Percentiles rank a stretch among this genome's conserved stretches.
Evolutionary conservation across 2,329 filamentous ascomycete genomes (phyloP).

Genomic region (Metarhizium robertsii): DNA sequence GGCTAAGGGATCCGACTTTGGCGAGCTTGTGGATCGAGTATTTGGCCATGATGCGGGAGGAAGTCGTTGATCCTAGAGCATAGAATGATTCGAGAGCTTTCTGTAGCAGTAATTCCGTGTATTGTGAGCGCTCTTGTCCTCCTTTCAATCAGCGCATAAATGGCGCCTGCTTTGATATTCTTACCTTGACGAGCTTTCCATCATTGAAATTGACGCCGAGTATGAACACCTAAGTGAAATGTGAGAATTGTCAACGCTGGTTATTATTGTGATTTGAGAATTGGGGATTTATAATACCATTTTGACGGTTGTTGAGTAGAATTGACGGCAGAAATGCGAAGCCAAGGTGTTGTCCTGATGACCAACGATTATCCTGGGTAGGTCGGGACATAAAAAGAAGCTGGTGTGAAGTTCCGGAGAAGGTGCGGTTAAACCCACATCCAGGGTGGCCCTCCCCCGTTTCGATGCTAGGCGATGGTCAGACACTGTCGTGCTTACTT

Average conservation of each 20-base stretch:
- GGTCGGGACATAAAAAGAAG: background rate
- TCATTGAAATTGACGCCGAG: slow-evolving; percentile 81
- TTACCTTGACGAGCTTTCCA: slow-evolving; percentile 71
- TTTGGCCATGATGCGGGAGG: slow-evolving; percentile 72
- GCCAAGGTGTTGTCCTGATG: background rate
- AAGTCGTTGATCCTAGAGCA: slow-evolving; percentile 63
- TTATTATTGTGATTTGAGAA: background rate
- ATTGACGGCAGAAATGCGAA: background rate
- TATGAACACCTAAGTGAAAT: slow-evolving; percentile 60
- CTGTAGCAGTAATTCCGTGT: slow-evolving; percentile 23
- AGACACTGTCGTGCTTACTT: background rate
- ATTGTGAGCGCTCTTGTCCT: background rate
- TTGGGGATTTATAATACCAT: slow-evolving; percentile 2
- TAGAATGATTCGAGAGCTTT: slow-evolving; percentile 79
- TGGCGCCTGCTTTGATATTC: slow-evolving; percentile 8
- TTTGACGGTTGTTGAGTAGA: background rate
- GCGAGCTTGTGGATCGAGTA: slow-evolving; percentile 80
- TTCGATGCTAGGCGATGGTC: no score
- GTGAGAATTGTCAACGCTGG: background rate
- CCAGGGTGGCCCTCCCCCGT: no score
- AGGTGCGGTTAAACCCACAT: slow-evolving; percentile 15
- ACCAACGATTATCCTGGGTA: background rate
- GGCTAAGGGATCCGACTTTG: slow-evolving; percentile 64
- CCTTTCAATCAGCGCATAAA: background rate
- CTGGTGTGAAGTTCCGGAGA: slow-evolving; percentile 12